Percentiles rank a stretch among this genome's conserved stretches.
Evolutionary conservation across 495 filamentous ascomycete genomes (phyloP).

Genomic region (Acidiella bohemica): DNA sequence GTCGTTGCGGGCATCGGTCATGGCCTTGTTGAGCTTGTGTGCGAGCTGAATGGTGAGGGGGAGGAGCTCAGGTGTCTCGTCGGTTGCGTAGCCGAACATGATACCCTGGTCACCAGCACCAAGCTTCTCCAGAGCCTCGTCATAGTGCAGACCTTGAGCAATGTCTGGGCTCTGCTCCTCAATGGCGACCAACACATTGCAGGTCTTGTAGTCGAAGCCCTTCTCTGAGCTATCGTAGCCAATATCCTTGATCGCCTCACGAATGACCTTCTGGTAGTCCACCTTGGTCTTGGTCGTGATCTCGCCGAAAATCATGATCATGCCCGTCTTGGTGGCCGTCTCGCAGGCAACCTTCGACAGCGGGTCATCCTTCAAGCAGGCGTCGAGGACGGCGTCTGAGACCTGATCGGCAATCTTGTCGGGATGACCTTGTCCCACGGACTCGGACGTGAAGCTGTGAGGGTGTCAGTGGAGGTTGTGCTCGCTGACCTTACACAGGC

Average conservation of each 20-base stretch:
- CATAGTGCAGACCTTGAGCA: slow-evolving; percentile 93
- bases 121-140: slow-evolving; percentile 90
- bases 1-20: slow-evolving; percentile 75
- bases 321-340: slow-evolving; percentile 96
- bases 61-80: slow-evolving; percentile 95
- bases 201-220: slow-evolving; percentile 99
- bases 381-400: slow-evolving; percentile 96
- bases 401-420: slow-evolving; percentile 59
- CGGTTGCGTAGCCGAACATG: slow-evolving; percentile 99
- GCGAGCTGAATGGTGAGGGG: slow-evolving; percentile 84
- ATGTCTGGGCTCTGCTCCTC: slow-evolving; percentile 99
- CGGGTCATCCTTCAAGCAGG: slow-evolving; percentile 83
- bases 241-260: slow-evolving; percentile 91
- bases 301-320: slow-evolving; percentile 99
- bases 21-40: slow-evolving; percentile 88
- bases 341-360: slow-evolving; percentile 98
- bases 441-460: slow-evolving; percentile 96
- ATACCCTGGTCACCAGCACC: slow-evolving; percentile 99
- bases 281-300: slow-evolving; percentile 91
- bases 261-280: slow-evolving; percentile 97
- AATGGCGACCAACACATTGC: slow-evolving; percentile 95
- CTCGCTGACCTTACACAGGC: slow-evolving; percentile 32
- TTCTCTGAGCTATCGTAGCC: slow-evolving; percentile 94
- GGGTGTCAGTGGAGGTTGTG: slow-evolving; percentile 29
- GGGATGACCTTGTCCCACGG: slow-evolving; percentile 70